Base-by-base conservation (phyloP, 805 yeast genomes). In the Yarrowia yakushimensis region DNA sequence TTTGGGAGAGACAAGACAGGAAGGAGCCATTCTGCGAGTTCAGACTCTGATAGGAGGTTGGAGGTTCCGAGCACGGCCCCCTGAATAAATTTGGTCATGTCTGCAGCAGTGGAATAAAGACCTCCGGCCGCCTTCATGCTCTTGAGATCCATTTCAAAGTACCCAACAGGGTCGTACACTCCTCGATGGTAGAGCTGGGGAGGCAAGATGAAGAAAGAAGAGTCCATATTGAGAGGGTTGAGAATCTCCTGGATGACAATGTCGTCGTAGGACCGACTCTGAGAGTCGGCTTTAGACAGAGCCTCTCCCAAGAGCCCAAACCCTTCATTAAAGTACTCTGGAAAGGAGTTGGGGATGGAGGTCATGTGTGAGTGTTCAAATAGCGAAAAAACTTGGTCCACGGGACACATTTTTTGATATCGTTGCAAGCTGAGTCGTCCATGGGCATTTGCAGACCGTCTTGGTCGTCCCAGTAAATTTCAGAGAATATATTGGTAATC, bases 41-140 rank as follows among this genome's bases (percentile, higher is more conserved):
- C 59, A 1, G 43, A 52, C 4, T 33, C n/a, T 3, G 43, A 52
- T 13, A 52, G 18, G 1, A 52, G 10, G 3, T 52, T 11, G 3
- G 25, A 18, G 0, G 22, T 34, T 12, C 59, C 59, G 2, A 52
- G 43, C 59, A 52, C 36, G 1, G 59, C 12, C 3, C 59, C 59
- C 43, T 52, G 59, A 12, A 52, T 36, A 18, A 52, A 52, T 25
- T 25, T 52, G 43, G 36, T 33, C 59, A 52, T 52, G 27, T 52
- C 59, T 4, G 18, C 2, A 4, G 43, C 27, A 10, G 43, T 52
- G 1, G 59, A 52, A 9, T 52, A 52, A 3, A 52, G 43, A 4
- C 59, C 59, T 25, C 59, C 59, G 8, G 59, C 59, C 0, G 59
- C 43, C 12, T 27, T 23, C 18, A 15, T 34, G 15, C 59, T 25